phyloP scores from a whole-genome alignment of 2,329 filamentous ascomycete species.

The Alternaria ethzedia region DNA sequence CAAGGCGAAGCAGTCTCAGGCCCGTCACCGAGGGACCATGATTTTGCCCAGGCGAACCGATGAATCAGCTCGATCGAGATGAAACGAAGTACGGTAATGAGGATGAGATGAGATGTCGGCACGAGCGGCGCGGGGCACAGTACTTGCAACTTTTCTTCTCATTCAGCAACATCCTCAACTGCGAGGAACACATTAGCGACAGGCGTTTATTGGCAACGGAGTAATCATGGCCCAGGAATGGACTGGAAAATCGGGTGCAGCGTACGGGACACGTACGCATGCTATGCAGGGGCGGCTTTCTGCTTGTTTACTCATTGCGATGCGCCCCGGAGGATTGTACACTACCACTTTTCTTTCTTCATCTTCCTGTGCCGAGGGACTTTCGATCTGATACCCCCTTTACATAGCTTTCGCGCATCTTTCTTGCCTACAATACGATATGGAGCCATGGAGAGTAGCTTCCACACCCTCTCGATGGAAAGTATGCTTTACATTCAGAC shows the following conservation, averaged over 20 bases:
- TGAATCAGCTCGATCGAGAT: conserved; percentile 4
- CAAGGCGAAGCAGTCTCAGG: conserved; percentile 50
- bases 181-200: conserved; percentile 16
- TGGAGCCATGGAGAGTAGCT: conserved; percentile 1
- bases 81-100: conserved; percentile 32
- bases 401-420: conserved; percentile 13
- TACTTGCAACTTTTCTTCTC: conserved; percentile 12
- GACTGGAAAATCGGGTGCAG: not conserved
- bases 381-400: conserved; percentile 40
- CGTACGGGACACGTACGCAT: conserved; percentile 3
- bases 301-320: conserved; percentile 5
- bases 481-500: not conserved
- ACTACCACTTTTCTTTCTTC: conserved; percentile 9
- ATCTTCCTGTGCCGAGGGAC: conserved; percentile 19
- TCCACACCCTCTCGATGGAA: not conserved
- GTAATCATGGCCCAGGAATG: conserved; percentile 17
- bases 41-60: conserved; percentile 6
- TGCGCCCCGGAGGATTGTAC: conserved; percentile 12
- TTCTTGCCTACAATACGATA: conserved; percentile 11
- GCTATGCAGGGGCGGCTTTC: not conserved
- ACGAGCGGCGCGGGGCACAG: conserved; percentile 9
- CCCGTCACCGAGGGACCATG: conserved; percentile 26
- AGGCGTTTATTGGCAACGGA: conserved; percentile 21
- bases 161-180: conserved; percentile 7
- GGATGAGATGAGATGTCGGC: conserved; percentile 25